Evolutionary conservation across 768 basidiomycete species (phyloP), one percentile per base, ranked within the genome.

Genomic region (Hericium rajendrae): DNA sequence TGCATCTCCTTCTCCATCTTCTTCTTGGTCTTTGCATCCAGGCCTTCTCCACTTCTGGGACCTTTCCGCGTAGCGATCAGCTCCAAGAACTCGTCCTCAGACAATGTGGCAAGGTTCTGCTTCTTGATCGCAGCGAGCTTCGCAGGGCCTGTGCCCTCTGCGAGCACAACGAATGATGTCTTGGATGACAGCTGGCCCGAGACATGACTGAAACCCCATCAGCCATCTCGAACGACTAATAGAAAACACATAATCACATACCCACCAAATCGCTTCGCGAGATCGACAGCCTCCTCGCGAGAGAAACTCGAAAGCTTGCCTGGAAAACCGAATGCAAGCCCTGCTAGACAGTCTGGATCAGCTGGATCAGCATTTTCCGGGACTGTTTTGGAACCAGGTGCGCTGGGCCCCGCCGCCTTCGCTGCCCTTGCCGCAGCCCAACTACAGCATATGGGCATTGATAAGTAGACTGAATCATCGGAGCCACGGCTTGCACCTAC

Each of bases 211-310:
- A 2, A 32, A n/a, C 38, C n/a, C n/a, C 10, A 40, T 8, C 22
- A 37, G 37, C 56, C 37, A n/a, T 28, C 52, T 57, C 48, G 49
- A 39, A 54, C 10, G 15, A 50, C 13, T 11, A 40, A 16, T 12
- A 18, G 40, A 43, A 28, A 54, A 43, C 53, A 28, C n/a, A 28
- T 28, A 15, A 49, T 6, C 16, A 55, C 90, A 60, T 52, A 93
- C 94, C 85, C 94, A 64, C 93, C 93, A 66, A 84, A 93, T 5
- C 94, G 90, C 70, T 99, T 98, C 0, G 88, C 95, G 6, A 95
- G 70, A 64, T 95, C 93, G 24, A 76, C 68, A 0, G 91, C 86
- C 63, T 97, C 94, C 2, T 97, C 91, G 39, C 97, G 79, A 1
- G 91, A 84, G 62, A 98, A 84, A 58, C 86, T 88, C 50, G 78